Base-by-base conservation (phyloP, 1,139 yeast genomes). In the Cylindricascospora bacillispora region DNA sequence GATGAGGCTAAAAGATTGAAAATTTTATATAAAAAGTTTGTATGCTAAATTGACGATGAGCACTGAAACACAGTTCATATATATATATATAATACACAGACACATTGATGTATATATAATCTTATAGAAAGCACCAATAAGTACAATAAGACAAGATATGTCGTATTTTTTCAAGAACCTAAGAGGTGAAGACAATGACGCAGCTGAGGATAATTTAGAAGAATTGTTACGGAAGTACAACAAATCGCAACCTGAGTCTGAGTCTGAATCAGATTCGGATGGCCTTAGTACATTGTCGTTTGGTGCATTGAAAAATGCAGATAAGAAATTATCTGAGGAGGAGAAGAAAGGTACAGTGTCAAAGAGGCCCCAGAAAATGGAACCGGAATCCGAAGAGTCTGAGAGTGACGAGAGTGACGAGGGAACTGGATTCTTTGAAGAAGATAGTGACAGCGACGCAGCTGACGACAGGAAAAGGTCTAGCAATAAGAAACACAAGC, bases 291-390 rank as follows among this genome's bases (percentile, higher is more conserved):
- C n/a, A 2, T 45, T 73, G 14, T 70, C 81, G 3, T 74, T 75
- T 56, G 80, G 76, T 2, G 64, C 78, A 3, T 54, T 75, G 31
- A 66, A 66, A 40, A 56, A 60, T 19, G 80, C 81, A 6, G 82
- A 75, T 45, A 56, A 26, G 30, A 38, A 24, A 30, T 30, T 30
- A 34, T 38, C 29, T 26, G 37, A 30, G 22, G 40, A 33, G 22
- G 33, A 34, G 15, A 31, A 37, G 27, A 25, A 35, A 24, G 31
- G 34, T 7, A 10, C 7, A 7, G 9, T 18, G 21, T 10, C 7
- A 18, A 18, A 30, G 27, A 34, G 26, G 27, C 35, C 40, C 29
- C 11, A 39, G 40, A 24, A 3, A n/a, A n/a, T n/a, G 40, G 34
- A 17, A 45, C 43, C 14, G 44, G 36, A 11, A 46, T 51, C 17